Base-by-base conservation (phyloP, 805 yeast species). In the Cyberlindnera misumaiensis region DNA sequence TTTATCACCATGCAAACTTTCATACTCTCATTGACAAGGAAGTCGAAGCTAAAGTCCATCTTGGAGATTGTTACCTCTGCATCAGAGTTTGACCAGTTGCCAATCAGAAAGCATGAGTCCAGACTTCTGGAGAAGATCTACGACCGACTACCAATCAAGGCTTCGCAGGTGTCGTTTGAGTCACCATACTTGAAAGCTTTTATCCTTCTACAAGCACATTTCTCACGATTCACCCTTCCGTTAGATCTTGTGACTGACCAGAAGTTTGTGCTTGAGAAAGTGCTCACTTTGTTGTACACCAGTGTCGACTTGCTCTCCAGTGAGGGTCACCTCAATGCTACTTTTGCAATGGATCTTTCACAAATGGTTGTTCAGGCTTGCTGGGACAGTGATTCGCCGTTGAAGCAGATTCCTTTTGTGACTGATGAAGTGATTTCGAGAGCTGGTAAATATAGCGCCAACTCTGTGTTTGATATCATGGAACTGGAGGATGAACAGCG, bases 281-380 rank as follows among this genome's bases (percentile, higher is more conserved):
- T 75, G 0, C 43, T 81, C 34, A 66, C 64, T 3, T 52, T 88
- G 15, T 59, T 85, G 7, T 70, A 78, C 47, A 85, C 90, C 0
- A 63, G 77, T 34, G 79, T 85, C 14, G 97, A 93, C 56, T 62
- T 81, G 1, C 62, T 88, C 28, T 79, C 95, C 0, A 75, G 86
- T 47, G 87, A 87, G 42, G 96, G 97, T 0, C 67, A 72, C 47
- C 61, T 89, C 51, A 83, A 78, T 56, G 88, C 95, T 0, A 68
- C 86, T 47, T 70, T 73, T 32, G 90, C 86, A 0, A 84, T 93
- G 84, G 97, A 93, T 55, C 55, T 88, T 36, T 72, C 83, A 2
- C 98, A 93, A 55, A 84, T 87, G 94, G 61, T 86, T 6, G 75
- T 82, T 2, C 97, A 90, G 57, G 94, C 83, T 1, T 65, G 84